Percentiles rank a stretch among this genome's conserved stretches.
Conservation (phyloP, 78 protist species). For the Pelomyxa schiedti region DNA sequence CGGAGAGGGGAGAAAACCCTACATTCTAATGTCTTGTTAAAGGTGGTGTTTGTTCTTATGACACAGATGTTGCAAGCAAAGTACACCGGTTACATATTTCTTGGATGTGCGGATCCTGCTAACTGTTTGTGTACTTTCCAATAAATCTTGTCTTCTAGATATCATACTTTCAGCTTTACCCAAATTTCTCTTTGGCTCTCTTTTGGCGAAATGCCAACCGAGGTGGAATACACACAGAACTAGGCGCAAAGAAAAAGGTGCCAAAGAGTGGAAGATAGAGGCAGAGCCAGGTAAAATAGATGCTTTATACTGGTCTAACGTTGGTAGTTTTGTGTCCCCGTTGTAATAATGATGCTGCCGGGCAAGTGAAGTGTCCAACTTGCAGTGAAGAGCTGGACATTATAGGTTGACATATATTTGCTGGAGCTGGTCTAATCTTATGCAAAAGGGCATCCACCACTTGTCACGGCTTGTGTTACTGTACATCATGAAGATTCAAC, state of each 20-base stretch:
- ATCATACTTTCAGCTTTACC: not conserved
- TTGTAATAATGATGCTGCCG: too few relatives aligned
- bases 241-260: too few relatives aligned
- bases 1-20: too few relatives aligned
- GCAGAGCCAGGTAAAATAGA: not conserved
- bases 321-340: not conserved
- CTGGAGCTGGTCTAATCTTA: not conserved
- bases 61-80: too few relatives aligned
- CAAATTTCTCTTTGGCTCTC: not conserved
- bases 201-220: too few relatives aligned
- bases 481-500: not conserved
- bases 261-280: not conserved
- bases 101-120: not conserved
- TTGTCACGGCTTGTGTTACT: not conserved
- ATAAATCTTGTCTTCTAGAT: not conserved
- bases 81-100: not conserved
- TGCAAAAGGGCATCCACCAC: too few relatives aligned
- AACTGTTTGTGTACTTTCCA: not conserved
- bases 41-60: not conserved
- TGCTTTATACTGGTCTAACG: not conserved
- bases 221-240: too few relatives aligned
- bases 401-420: not conserved
- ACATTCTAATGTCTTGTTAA: not conserved
- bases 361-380: too few relatives aligned
- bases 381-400: not conserved